Evolutionary conservation across 2,329 filamentous ascomycete species (phyloP).

Genomic region (Exophiala bonariae): DNA sequence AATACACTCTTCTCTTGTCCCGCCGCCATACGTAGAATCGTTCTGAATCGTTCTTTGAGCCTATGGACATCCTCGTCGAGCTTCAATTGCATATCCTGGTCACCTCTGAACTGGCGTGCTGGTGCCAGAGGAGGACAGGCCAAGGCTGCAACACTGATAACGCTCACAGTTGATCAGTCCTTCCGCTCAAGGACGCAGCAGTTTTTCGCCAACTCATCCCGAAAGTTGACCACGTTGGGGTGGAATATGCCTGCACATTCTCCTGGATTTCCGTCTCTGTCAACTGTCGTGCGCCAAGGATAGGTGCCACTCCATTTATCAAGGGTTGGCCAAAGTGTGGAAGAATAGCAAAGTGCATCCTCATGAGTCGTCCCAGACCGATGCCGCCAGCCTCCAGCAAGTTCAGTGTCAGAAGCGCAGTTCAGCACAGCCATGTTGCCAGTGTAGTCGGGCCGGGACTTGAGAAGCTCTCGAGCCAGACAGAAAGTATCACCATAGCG

Average conservation of each 20-base stretch:
- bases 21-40: constrained; percentile 7
- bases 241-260: constrained; percentile 10
- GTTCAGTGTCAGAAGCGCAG: constrained; percentile 9
- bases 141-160: constrained; percentile 8
- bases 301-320: constrained; percentile 3
- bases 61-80: constrained; percentile 4
- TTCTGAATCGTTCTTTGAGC: constrained; percentile 10
- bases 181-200: constrained; percentile 4
- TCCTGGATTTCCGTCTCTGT: constrained; percentile 4
- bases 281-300: constrained; percentile 5
- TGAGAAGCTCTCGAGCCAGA: constrained; percentile 6
- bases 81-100: constrained; percentile 1
- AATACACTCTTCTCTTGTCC: constrained; percentile 9
- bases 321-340: constrained; percentile 10
- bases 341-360: constrained; percentile 13
- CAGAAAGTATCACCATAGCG: constrained; percentile 10
- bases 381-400: constrained; percentile 14
- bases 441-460: constrained; percentile 6
- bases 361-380: constrained; percentile 10
- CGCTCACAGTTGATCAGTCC: constrained; percentile 4
- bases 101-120: not conserved
- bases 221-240: constrained; percentile 9
- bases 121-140: constrained; percentile 6
- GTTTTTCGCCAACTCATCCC: constrained; percentile 5
- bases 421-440: constrained; percentile 11